phyloP scores from a whole-genome alignment of 2,329 filamentous ascomycete species.

The Xylogone sp. region DNA sequence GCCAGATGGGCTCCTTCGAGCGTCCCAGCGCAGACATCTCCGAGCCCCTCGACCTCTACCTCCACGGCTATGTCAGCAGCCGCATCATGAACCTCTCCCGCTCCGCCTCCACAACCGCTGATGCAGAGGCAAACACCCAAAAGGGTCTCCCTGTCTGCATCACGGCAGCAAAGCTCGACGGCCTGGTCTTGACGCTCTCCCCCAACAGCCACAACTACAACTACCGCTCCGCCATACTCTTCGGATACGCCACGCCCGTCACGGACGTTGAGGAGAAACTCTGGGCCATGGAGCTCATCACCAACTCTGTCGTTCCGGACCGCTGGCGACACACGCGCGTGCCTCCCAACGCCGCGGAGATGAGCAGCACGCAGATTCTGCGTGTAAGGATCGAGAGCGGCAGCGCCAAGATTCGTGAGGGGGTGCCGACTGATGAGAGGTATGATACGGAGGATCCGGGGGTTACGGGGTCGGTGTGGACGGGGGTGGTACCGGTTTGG shows the following conservation, averaged over 20 bases:
- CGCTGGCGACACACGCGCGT: slow-evolving; percentile 67
- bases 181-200: slow-evolving; percentile 73
- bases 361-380: slow-evolving; percentile 70
- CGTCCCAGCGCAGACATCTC: slow-evolving; percentile 59
- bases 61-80: slow-evolving; percentile 79
- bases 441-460: slow-evolving; percentile 41
- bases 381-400: slow-evolving; percentile 65
- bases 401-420: slow-evolving; percentile 71
- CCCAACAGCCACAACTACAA: slow-evolving; percentile 85
- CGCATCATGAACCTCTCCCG: slow-evolving; percentile 67
- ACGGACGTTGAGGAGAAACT: slow-evolving; percentile 65
- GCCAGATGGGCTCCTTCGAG: slow-evolving; percentile 72
- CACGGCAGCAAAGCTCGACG: slow-evolving; percentile 71
- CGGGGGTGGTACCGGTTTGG: slow-evolving; percentile 59
- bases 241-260: slow-evolving; percentile 68
- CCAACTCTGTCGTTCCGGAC: slow-evolving; percentile 64
- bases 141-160: slow-evolving; percentile 71
- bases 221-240: slow-evolving; percentile 76
- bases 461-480: slow-evolving; percentile 45
- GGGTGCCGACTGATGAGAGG: slow-evolving; percentile 54
- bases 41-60: slow-evolving; percentile 71
- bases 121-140: slow-evolving; percentile 4
- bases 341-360: slow-evolving; percentile 68
- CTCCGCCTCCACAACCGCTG: slow-evolving; percentile 1
- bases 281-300: slow-evolving; percentile 76